These are phyloP conservation scores for Suillus weaverae DNA, from an alignment of 768 basidiomycete genomes.

Conservation along the genomic window DNA sequence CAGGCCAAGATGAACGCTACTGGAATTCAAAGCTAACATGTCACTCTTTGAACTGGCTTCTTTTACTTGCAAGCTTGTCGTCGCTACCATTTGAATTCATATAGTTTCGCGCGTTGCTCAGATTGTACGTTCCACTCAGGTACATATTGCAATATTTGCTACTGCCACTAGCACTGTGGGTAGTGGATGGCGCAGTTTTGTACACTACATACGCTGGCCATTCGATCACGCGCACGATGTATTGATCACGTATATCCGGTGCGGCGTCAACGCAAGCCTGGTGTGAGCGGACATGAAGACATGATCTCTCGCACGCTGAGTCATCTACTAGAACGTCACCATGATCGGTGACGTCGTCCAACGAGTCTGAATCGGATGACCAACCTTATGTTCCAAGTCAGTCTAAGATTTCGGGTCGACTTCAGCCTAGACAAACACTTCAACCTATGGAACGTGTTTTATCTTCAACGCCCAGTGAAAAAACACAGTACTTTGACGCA, in stretches of 20 bases:
- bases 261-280: not conserved
- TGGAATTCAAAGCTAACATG: not conserved
- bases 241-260: not conserved
- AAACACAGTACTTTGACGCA: conserved; percentile 48
- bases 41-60: not conserved
- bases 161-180: not conserved
- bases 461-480: conserved; percentile 31
- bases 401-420: not conserved
- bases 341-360: not conserved
- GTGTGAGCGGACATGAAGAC: not conserved
- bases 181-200: too few species aligned
- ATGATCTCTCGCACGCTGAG: not conserved
- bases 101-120: not conserved
- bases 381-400: not conserved
- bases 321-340: not conserved
- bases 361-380: too few species aligned
- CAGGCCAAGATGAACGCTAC: not conserved
- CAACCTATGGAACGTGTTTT: not conserved
- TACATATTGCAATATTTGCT: not conserved
- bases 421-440: not conserved
- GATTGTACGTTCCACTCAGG: not conserved
- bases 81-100: not conserved
- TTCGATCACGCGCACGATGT: too few species aligned
- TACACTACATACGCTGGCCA: too few species aligned
- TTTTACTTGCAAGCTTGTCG: not conserved